A percentile compares a stretch with the other conserved stretches of the same genome.
Evolutionary conservation across 202 grass and related monocot genomes (phyloP).

Genomic region (Carex arenaria): DNA sequence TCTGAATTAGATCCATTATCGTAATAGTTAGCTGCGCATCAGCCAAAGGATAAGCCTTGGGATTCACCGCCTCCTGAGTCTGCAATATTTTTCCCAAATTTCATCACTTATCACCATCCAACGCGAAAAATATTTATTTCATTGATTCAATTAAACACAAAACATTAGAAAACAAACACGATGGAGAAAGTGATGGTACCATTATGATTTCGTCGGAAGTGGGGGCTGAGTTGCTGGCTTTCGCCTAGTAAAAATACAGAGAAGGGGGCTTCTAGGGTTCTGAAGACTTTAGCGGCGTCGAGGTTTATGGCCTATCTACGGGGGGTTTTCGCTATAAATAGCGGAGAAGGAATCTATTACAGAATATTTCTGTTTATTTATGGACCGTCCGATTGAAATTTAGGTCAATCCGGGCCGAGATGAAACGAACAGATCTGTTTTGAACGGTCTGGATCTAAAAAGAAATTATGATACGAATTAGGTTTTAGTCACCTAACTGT

Average conservation of each 20-base stretch:
- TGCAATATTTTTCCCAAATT: slow-evolving; percentile 14
- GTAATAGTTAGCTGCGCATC: slow-evolving; percentile 68
- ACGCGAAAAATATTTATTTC: not conserved
- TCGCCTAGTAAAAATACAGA: not conserved
- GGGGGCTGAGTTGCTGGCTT: not conserved
- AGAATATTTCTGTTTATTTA: too few relatives aligned
- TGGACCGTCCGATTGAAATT: too few relatives aligned
- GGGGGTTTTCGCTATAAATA: too few relatives aligned
- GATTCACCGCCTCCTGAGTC: slow-evolving; percentile 79
- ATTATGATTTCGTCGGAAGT: not conserved
- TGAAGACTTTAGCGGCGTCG: not conserved
- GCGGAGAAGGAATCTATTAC: too few relatives aligned
- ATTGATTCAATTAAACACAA: not conserved
- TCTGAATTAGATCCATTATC: slow-evolving; percentile 84
- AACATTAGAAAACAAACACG: not conserved
- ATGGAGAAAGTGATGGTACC: not conserved
- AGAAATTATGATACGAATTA: too few relatives aligned
- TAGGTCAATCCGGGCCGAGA: too few relatives aligned
- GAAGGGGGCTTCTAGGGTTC: not conserved
- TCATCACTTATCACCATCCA: not conserved
- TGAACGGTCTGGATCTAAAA: too few relatives aligned
- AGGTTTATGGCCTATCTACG: too few relatives aligned
- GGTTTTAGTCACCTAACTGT: not conserved
- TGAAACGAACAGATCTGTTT: too few relatives aligned
- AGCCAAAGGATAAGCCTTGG: slow-evolving; percentile 91